Conservation (phyloP, 2,329 filamentous ascomycete genomes). For the Tolypocladium pustulatum region DNA sequence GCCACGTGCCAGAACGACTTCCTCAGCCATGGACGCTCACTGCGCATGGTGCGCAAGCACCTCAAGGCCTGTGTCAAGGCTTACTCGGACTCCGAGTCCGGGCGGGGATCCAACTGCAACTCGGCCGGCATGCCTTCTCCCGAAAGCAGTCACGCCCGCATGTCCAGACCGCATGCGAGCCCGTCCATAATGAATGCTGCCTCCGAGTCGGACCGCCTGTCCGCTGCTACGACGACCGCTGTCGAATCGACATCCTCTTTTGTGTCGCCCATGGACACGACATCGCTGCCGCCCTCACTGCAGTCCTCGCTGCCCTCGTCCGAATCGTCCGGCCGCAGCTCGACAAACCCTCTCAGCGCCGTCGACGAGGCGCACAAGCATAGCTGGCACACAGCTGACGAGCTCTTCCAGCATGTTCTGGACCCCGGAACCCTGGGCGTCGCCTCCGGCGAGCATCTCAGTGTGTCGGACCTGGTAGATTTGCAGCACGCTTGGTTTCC, state of each 20-base stretch:
- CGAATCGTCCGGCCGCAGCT: slow-evolving; percentile 8
- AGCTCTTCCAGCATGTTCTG: slow-evolving; percentile 12
- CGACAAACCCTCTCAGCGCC: slow-evolving; percentile 11
- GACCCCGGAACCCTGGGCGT: slow-evolving; percentile 9
- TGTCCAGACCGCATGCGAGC: slow-evolving; percentile 10
- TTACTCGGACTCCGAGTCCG: slow-evolving; percentile 5
- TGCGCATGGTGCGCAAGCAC: slow-evolving; percentile 16
- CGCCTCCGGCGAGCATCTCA: slow-evolving; percentile 10
- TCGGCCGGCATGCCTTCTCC: slow-evolving; percentile 8
- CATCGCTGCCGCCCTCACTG: slow-evolving; percentile 1
- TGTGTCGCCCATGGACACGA: slow-evolving; percentile 1
- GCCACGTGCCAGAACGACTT: slow-evolving; percentile 15
- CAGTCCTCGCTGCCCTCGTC: slow-evolving; percentile 11
- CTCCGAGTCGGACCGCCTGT: slow-evolving; percentile 7
- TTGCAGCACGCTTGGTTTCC: slow-evolving; percentile 17
- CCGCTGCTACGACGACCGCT: slow-evolving; percentile 6
- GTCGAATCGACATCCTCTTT: slow-evolving; percentile 4
- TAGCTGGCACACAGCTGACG: slow-evolving; percentile 13
- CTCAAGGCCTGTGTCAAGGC: slow-evolving; percentile 15
- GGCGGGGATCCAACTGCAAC: slow-evolving; percentile 7
- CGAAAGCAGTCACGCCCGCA: slow-evolving; percentile 1
- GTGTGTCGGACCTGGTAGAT: slow-evolving; percentile 11
- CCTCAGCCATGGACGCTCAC: slow-evolving; percentile 12
- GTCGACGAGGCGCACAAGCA: slow-evolving; percentile 12
- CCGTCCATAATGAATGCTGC: not conserved